Percentiles rank a stretch among this genome's conserved stretches.
These are phyloP conservation scores for Ephemerocybe angulata DNA, from an alignment of 768 basidiomycete species.

Conservation along the genomic window DNA sequence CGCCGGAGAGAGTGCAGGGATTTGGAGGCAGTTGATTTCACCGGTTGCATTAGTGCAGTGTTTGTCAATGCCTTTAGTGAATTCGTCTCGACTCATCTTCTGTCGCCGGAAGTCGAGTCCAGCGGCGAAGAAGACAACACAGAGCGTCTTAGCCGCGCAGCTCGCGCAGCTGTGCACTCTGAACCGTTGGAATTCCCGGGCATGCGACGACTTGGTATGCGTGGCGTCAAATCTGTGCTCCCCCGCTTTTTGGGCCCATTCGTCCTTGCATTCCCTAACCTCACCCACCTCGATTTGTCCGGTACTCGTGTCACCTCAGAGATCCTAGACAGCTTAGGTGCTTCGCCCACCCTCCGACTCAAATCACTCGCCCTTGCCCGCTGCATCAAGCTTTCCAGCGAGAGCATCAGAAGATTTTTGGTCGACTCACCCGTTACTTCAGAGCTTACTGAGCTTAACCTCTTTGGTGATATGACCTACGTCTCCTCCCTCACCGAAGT, in stretches of 20 bases:
- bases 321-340: conserved; percentile 63
- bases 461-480: conserved; percentile 88
- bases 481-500: conserved; percentile 62
- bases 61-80: conserved; percentile 85
- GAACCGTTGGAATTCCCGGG: conserved; percentile 64
- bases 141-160: conserved; percentile 27
- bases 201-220: conserved; percentile 73
- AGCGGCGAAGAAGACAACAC: conserved; percentile 41
- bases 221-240: conserved; percentile 76
- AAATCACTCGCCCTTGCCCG: conserved; percentile 80
- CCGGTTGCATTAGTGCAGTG: conserved; percentile 89
- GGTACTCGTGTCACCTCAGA: conserved; percentile 80
- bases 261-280: conserved; percentile 75
- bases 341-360: conserved; percentile 63
- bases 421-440: conserved; percentile 60
- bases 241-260: conserved; percentile 67
- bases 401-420: conserved; percentile 72
- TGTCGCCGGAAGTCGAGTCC: conserved; percentile 39
- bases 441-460: conserved; percentile 70
- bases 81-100: conserved; percentile 69
- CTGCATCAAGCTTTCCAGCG: conserved; percentile 79
- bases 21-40: conserved; percentile 87
- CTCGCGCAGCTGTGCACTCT: conserved; percentile 31
- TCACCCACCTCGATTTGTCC: conserved; percentile 89
- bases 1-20: conserved; percentile 70